phyloP scores from a whole-genome alignment of 2,329 filamentous ascomycete genomes.

The Sarocladium strictum region DNA sequence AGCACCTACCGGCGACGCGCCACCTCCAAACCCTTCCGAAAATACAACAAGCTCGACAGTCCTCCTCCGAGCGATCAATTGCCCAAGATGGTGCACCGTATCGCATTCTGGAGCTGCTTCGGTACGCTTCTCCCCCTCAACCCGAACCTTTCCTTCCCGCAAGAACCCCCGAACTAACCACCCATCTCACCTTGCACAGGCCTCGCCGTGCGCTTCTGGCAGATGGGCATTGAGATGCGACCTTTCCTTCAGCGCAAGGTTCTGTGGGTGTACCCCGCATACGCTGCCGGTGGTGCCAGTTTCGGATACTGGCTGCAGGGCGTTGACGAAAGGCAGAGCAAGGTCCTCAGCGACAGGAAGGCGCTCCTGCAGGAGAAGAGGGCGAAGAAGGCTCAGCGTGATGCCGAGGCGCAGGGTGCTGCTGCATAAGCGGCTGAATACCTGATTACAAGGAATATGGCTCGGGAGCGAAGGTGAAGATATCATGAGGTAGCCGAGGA shows the following conservation, averaged over 20 bases:
- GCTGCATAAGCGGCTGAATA: slow-evolving; percentile 19
- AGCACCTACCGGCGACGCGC: slow-evolving; percentile 18
- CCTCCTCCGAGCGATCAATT: slow-evolving; percentile 19
- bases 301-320: slow-evolving; percentile 97
- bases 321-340: slow-evolving; percentile 76
- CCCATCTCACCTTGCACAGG: slow-evolving; percentile 52
- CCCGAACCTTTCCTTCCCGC: slow-evolving; percentile 8
- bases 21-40: slow-evolving; percentile 15
- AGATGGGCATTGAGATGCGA: slow-evolving; percentile 97
- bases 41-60: slow-evolving; percentile 10
- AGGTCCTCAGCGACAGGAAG: slow-evolving; percentile 72
- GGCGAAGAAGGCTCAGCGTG: slow-evolving; percentile 51
- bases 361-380: slow-evolving; percentile 82
- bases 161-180: not conserved
- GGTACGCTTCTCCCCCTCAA: slow-evolving; percentile 51
- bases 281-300: slow-evolving; percentile 76
- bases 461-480: not conserved
- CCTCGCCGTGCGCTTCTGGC: slow-evolving; percentile 87
- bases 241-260: slow-evolving; percentile 81
- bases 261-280: slow-evolving; percentile 88
- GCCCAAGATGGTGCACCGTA: slow-evolving; percentile 52
- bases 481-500: too few species aligned
- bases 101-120: slow-evolving; percentile 86
- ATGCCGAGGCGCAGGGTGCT: slow-evolving; percentile 29
- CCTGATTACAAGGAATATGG: slow-evolving; percentile 11